phyloP scores from a whole-genome alignment of 2,329 filamentous ascomycete genomes.

The Pseudogymnoascus sp. region DNA sequence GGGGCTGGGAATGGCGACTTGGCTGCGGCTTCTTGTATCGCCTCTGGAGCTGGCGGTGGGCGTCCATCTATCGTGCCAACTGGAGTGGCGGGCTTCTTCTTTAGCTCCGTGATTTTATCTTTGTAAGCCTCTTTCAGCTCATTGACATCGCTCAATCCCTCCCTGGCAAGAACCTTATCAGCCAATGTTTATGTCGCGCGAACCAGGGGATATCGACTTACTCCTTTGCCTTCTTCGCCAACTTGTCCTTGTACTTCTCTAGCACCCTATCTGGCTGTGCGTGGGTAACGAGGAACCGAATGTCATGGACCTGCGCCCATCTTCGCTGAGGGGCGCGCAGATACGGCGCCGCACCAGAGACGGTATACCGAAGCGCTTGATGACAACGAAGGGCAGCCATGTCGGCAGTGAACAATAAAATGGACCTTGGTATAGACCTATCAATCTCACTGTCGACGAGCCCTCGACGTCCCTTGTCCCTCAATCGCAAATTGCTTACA shows the following conservation, averaged over 20 bases:
- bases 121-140: conserved; percentile 75
- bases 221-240: conserved; percentile 70
- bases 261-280: conserved; percentile 58
- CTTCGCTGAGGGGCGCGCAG: conserved; percentile 53
- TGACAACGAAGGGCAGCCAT: conserved; percentile 43
- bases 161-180: conserved; percentile 25
- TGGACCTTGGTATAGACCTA: conserved; percentile 1
- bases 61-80: conserved; percentile 31
- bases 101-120: conserved; percentile 69
- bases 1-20: conserved; percentile 25
- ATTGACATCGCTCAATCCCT: conserved; percentile 62
- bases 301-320: conserved; percentile 88
- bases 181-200: not conserved
- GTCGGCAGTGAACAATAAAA: not conserved
- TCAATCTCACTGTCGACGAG: not conserved
- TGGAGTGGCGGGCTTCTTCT: conserved; percentile 56
- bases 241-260: conserved; percentile 82
- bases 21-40: conserved; percentile 28
- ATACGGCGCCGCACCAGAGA: conserved; percentile 25
- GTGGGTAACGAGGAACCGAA: conserved; percentile 81
- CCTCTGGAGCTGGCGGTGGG: conserved; percentile 27
- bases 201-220: conserved; percentile 29
- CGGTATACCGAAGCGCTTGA: conserved; percentile 39
- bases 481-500: conserved; percentile 7
- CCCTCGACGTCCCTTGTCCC: not conserved